Evolutionary conservation across 2,329 filamentous ascomycete genomes (phyloP).

Genomic region (Epichloe typhina): DNA sequence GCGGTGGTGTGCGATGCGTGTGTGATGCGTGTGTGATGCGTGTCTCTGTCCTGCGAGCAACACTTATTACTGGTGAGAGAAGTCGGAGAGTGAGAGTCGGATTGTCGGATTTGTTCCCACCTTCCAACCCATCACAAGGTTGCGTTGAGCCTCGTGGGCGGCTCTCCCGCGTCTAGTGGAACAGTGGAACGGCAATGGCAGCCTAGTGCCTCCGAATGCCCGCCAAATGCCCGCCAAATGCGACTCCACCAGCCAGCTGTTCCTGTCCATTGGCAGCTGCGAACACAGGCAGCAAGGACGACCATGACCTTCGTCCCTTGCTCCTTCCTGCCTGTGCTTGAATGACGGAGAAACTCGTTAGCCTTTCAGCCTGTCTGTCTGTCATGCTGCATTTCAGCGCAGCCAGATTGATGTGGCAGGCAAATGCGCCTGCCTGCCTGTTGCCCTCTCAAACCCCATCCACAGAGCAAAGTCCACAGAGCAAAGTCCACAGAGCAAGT

Average conservation of each 20-base stretch:
- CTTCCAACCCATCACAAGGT: conserved; percentile 3
- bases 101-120: not conserved
- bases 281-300: too few species aligned
- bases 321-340: too few species aligned
- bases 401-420: too few species aligned
- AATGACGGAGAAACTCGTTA: too few species aligned
- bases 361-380: too few species aligned
- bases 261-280: not conserved
- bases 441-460: too few species aligned
- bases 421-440: too few species aligned
- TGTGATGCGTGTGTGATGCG: too few species aligned
- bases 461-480: too few species aligned
- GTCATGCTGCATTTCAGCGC: too few species aligned
- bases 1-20: not conserved
- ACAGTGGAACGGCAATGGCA: conserved; percentile 3
- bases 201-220: not conserved
- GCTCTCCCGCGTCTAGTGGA: conserved; percentile 5
- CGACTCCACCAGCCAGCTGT: not conserved
- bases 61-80: not conserved
- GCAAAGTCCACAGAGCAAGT: too few species aligned
- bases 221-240: not conserved
- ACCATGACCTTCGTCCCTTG: too few species aligned
- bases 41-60: not conserved
- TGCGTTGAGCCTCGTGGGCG: conserved; percentile 6
- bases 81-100: not conserved